Evolutionary conservation across 257 asterid species (phyloP), one percentile per base, ranked within the genome.

Genomic region (Paulownia fortunei): DNA sequence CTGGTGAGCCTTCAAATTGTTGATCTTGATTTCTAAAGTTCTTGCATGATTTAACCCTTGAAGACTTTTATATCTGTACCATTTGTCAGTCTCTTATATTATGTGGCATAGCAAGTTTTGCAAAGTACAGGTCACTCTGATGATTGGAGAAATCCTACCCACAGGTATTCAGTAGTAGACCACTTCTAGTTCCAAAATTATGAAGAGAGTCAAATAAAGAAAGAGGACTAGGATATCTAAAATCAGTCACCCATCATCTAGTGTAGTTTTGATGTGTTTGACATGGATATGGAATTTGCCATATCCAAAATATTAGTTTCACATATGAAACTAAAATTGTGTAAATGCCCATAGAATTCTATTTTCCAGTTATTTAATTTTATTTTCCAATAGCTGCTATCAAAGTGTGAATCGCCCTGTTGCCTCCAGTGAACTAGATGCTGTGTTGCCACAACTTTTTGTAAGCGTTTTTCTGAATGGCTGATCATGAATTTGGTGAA

Each of bases 1-100:
- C 65, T 56, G 84, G 86, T 82, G 64, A 84, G 87, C 84, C 72
- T 63, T 73, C 61, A 52, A 67, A 44, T 72, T 54, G 42, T 55
- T 42, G 44, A 34, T 41, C 16, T 44, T 47, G 74, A 39, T 69
- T 27, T n/a, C 24, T 68, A 3, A 27, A 9, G 19, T 32, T 67
- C 64, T 73, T 80, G 7, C 47, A 59, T 74, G 41, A 15, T 66
- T 69, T 52, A 67, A 49, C 56, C 41, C 23, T 64, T 37, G 2
- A 32, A 27, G 56, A 42, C 52, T 63, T 82, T 18, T 44, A 2
- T 56, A 18, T 69, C 65, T 1, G 5, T 39, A 52, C 26, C 77
- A 16, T 30, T 41, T 16, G 2, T 24, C 15, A 9, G 41, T 37
- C 27, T 67, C 26, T 46, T 65, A 2, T 49, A 21, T 51, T 13